Base-by-base conservation (phyloP, 2,329 filamentous ascomycete species). In the Penicillium verrucosum region DNA sequence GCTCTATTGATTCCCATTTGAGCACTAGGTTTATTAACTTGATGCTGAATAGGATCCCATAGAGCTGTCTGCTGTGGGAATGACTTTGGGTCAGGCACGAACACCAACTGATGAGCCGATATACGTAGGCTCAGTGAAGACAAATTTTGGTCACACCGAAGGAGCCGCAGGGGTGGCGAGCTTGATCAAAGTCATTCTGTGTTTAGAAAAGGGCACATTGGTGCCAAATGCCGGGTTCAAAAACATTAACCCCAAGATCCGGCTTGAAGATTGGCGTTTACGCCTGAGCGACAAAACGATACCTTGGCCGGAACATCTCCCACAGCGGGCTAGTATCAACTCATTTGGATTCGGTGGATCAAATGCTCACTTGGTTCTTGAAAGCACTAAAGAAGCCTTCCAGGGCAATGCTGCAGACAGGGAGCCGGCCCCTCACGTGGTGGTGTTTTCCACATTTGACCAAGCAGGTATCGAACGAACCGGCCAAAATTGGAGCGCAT, bases 81-180 rank as follows among this genome's bases (percentile, higher is more conserved):
- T 51, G 45, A 65, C 61, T 1, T 16, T 62, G 27, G 68, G 51
- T 11, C 51, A 56, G 10, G 56, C 45, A 14, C 59, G 60, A 34
- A 51, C 44, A 14, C 21, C 56, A 1, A 57, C 29, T 8, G 59
- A 62, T 36, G 59, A 62, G 50, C 60, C 62, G 2, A 27, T 68
- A n/a, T 65, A 62, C 40, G 60, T 72, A 5, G 71, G 70, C 11
- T 66, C 65, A 1, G 63, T 72, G 34, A 73, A 73, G 48, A 66
- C 63, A 14, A 68, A 72, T 16, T 52, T 72, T 14, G 81, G 81
- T 18, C 81, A 83, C 60, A 77, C 77, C 0, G 81, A 83, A 63
- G 78, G 78, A 9, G 74, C 77, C 1, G 79, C 80, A 2, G 81
- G 81, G 0, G 64, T 83, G 16, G 80, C 80, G 0, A 78, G 78